Evolutionary conservation across 1,139 yeast genomes (phyloP), one percentile per base, ranked within the genome.

Genomic region (Sugiyamaella grinbergsii): DNA sequence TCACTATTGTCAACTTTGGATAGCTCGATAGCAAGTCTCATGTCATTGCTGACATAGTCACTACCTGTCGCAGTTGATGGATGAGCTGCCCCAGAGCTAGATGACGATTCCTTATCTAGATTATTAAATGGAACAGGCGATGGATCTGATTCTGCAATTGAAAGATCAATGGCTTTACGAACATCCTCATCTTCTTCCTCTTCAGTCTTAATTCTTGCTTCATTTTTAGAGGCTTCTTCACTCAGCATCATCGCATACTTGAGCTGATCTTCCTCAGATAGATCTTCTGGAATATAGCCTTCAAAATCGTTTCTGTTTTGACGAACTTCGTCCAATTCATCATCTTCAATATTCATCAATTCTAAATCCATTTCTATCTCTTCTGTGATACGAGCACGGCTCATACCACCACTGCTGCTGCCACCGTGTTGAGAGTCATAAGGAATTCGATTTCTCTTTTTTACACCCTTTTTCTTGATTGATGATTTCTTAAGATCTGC

Each of bases 211-310:
- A 19, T 3, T 10, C 18, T n/a, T n/a, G 32, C 11, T 11, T 43
- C 42, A 15, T 15, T 36, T 20, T 28, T 34, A 18, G 58, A 62
- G 4, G 48, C 34, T 13, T 61, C 65, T 29, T 60, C 61, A 42
- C 71, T 66, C 29, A 70, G 59, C 67, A 71, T 64, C 56, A 75
- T 47, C 0, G 79, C 79, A 54, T 73, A 72, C 48, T 68, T 65
- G 41, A 74, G 53, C 54, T 74, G 77, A 23, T 74, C 69, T 33
- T 74, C 76, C 38, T 75, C 78, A 16, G 71, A 71, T 44, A 73
- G 62, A 20, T 68, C 57, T 47, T 67, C 71, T 11, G 70, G 71
- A 49, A 67, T 64, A 28, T 23, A 42, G 4, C 43, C 49, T 20
- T 45, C 36, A 54, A 65, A 69, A 26, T 59, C 55, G 28, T 54